Conservation (phyloP, 495 filamentous ascomycete species). For the Astrocystis sublimbata region DNA sequence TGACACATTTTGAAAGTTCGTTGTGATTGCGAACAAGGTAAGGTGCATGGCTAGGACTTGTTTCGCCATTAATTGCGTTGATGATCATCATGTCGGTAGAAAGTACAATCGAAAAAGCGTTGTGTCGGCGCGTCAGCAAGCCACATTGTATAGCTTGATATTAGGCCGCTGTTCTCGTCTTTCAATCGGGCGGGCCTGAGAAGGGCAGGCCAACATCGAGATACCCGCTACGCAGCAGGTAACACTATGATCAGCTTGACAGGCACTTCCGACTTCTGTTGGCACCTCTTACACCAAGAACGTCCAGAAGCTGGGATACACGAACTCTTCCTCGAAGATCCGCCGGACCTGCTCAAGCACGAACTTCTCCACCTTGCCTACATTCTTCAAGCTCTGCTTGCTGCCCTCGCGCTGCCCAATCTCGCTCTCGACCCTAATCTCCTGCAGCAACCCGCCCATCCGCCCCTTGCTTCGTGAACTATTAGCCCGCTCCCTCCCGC, state of each 20-base stretch:
- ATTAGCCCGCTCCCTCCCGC: conserved; percentile 6
- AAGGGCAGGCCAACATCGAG: neutral
- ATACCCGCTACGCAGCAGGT: neutral
- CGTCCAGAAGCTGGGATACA: conserved; percentile 98
- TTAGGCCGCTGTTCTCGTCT: too few relatives aligned
- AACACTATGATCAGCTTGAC: neutral
- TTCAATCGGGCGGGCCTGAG: too few relatives aligned
- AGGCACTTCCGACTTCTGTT: neutral
- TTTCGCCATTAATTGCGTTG: too few relatives aligned
- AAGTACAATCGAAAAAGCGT: too few relatives aligned
- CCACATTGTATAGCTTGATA: too few relatives aligned
- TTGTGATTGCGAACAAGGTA: too few relatives aligned
- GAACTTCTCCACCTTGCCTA: conserved; percentile 97
- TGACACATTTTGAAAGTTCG: too few relatives aligned
- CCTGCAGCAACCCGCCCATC: conserved; percentile 75
- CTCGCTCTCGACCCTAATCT: conserved; percentile 95
- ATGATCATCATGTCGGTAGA: too few relatives aligned
- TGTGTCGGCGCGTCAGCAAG: too few relatives aligned
- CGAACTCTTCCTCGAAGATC: conserved; percentile 98
- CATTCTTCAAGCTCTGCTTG: conserved; percentile 94
- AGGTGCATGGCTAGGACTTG: too few relatives aligned
- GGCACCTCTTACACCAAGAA: conserved; percentile 67
- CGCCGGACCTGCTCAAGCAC: conserved; percentile 93
- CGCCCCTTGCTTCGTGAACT: conserved; percentile 40
- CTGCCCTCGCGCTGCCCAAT: conserved; percentile 89